phyloP scores from a whole-genome alignment of 2,329 filamentous ascomycete species.

The Calonectria fujianensis region DNA sequence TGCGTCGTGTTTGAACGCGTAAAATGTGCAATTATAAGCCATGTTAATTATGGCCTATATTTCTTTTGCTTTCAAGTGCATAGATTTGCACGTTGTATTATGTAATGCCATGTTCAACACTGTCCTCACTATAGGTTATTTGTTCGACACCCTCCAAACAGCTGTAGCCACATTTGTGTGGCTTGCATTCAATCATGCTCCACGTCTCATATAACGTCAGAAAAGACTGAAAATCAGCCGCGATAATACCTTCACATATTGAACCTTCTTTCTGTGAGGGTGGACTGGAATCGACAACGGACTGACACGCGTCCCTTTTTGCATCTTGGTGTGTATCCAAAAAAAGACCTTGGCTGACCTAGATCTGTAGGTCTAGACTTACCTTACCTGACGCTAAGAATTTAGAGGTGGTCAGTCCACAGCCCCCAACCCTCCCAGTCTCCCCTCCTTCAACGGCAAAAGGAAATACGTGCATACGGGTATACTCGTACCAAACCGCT shows the following conservation, averaged over 20 bases:
- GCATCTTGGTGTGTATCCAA: background rate
- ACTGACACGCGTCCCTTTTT: background rate
- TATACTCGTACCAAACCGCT: background rate
- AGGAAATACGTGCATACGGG: background rate
- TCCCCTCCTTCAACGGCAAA: background rate
- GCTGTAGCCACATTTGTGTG: background rate
- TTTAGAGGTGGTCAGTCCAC: conserved; percentile 18
- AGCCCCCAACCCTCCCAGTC: background rate
- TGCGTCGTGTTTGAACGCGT: too few relatives aligned
- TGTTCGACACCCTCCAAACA: background rate
- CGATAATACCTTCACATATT: background rate
- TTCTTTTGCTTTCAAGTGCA: background rate
- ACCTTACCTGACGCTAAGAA: background rate
- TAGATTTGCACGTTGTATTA: background rate
- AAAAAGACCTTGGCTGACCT: background rate
- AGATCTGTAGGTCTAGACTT: background rate
- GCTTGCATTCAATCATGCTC: background rate
- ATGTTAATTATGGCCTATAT: background rate
- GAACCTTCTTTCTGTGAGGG: background rate
- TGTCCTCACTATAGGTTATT: too few relatives aligned
- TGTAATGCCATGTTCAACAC: background rate
- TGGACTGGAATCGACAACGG: background rate
- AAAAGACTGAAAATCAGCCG: too few relatives aligned
- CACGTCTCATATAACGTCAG: background rate
- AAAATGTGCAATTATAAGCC: too few relatives aligned